Base-by-base conservation (phyloP, 495 filamentous ascomycete genomes). In the Amniculicola lignicola region DNA sequence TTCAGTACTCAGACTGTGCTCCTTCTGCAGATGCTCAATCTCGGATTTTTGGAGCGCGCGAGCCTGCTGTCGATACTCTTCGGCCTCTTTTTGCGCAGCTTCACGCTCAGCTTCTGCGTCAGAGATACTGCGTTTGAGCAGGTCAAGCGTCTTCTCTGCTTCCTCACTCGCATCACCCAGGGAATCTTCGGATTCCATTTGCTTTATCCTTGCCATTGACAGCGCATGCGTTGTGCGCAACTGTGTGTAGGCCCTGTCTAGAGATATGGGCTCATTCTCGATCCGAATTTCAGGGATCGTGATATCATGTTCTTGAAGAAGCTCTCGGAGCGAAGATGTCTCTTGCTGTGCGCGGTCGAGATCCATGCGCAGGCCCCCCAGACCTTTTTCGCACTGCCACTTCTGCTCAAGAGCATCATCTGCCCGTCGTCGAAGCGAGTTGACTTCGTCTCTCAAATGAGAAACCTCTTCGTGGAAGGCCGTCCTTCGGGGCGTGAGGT, bases 381-480 rank as follows among this genome's bases (percentile, higher is more conserved):
- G 77, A 21, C 90, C 90, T 71, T 95, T 95, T 71, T 98, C 93
- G 51, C 91, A 92, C 70, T 93, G 86, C 81, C 86, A 96, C 74
- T 96, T 97, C 64, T 91, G 87, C 62, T 94, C 89, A n/a, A 96
- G 77, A 18, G 93, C 94, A 49, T 98, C 93, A 61, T 97, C 91
- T 21, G 94, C 91, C 47, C 94, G 85, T 49, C 84, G 83, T 24
- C 93, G 85, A 40, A 98, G 81, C 7, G 83, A 78, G 54, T 86
- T 87, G 57, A 98, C 86, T 67, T 98, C 93, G 7, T 86, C 80
- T 51, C 90, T 84, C 15, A 97, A 76, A 53, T 77, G 81, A 2
- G 74, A 69, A 14, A 97, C 88, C 62, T 98, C 92, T 51, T 77
- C 79, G 66, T 94, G 82, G 66, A 94, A 95, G 22, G 88, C 87